Base-by-base conservation (phyloP, 257 asterid genomes). In the Leptodermis oblonga region DNA sequence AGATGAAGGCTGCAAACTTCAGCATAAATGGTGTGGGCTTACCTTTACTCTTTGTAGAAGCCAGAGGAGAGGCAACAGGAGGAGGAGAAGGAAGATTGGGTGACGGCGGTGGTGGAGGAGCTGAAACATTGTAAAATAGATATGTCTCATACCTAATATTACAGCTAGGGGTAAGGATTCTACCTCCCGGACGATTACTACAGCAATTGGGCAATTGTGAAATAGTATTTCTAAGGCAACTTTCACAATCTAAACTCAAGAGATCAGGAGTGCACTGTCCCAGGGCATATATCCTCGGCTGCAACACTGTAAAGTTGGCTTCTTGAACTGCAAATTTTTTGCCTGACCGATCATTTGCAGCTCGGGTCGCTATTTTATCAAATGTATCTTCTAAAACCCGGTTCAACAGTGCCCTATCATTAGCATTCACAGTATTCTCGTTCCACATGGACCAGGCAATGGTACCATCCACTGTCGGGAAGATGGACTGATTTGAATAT, bases 181-280 rank as follows among this genome's bases (percentile, higher is more conserved):
- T 5, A 5, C 28, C 56, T 3, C 56, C 28, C 28, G 56, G 25
- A 11, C 56, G 12, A 51, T 51, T 51, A 51, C 8, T 51, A n/a
- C 56, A 51, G 56, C 56, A 51, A 2, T 0, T 1, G 7, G 49
- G 62, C 12, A 67, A 15, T 2, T 11, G 0, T 0, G 49, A 11
- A 33, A 51, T 51, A 2, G 62, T 62, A 33, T 4, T 3, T 28
- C 49, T 34, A 3, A 67, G 34, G 49, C 71, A 67, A 2, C 0
- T 9, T 7, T 17, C n/a, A 55, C 71, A 67, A 26, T 73, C 75
- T 3, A 3, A 7, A 0, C 2, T 12, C 4, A 78, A 52, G 26
- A 76, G 42, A 71, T 76, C 80, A 5, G 76, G 77, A 7, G 73
- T 66, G 68, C 77, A 71, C 66, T 77, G 74, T 7, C 37, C 74